Percentiles rank a stretch among this genome's conserved stretches.
phyloP scores from a whole-genome alignment of 1,284 basidiomycete genomes.

The Rhodotorula glutinis region DNA sequence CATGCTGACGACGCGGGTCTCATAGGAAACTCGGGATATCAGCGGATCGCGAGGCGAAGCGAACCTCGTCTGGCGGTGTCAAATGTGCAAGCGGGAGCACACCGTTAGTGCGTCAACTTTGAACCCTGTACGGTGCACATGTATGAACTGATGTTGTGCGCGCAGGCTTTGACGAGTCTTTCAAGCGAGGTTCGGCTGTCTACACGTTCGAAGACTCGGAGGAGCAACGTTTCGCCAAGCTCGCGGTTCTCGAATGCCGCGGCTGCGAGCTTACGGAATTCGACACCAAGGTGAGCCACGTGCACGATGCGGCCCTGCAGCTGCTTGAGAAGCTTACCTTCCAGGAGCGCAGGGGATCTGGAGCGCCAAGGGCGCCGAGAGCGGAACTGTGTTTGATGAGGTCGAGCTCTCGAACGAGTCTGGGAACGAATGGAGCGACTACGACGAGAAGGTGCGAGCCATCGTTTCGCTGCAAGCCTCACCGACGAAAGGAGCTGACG shows the following conservation, averaged over 20 bases:
- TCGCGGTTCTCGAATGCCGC: constrained; percentile 39
- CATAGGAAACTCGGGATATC: constrained; percentile 31
- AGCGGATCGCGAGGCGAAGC: constrained; percentile 38
- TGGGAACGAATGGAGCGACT: constrained; percentile 38
- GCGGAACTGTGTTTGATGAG: constrained; percentile 31
- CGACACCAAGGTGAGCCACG: constrained; percentile 26
- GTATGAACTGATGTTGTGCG: not conserved
- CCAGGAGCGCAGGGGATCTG: constrained; percentile 14
- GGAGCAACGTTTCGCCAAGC: constrained; percentile 27
- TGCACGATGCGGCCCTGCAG: not conserved
- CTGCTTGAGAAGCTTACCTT: too few relatives aligned
- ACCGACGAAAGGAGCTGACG: not conserved
- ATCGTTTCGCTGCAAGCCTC: not conserved
- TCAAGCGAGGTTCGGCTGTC: constrained; percentile 31
- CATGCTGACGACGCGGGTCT: not conserved
- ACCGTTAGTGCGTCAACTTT: constrained; percentile 29
- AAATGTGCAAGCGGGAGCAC: constrained; percentile 35
- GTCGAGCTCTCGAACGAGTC: constrained; percentile 32
- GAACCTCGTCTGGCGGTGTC: constrained; percentile 39
- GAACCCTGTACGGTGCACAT: too few relatives aligned
- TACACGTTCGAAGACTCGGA: constrained; percentile 37
- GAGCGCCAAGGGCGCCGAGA: constrained; percentile 26
- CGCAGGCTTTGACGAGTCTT: constrained; percentile 35
- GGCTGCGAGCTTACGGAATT: constrained; percentile 37
- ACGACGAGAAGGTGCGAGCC: constrained; percentile 36